Evolutionary conservation across 2,329 filamentous ascomycete species (phyloP), one percentile per base, ranked within the genome.

Genomic region (Drechslerella coelobrocha): DNA sequence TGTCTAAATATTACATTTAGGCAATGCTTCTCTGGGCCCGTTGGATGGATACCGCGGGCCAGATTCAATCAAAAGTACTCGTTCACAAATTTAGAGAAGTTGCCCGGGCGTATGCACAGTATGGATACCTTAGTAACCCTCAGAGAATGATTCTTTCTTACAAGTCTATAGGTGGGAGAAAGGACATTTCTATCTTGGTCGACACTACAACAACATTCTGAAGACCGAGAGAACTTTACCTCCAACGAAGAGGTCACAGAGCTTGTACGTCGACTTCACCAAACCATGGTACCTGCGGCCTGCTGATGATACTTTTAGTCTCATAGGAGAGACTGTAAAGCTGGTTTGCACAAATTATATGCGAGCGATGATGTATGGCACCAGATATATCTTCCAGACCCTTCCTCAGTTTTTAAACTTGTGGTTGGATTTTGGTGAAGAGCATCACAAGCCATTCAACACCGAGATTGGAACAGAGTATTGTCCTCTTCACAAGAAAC

Each of bases 331-430:
- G 77, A 86, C 88, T 19, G 88, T 91, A 1, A 92, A 92, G 76
- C 84, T 97, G 14, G 90, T 99, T 34, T 90, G 97, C 73, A 92
- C 97, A 76, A 97, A 96, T 77, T 97, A 96, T 76, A 82, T 96
- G 47, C 86, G 93, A 26, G 95, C 92, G 1, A 84, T 97, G 47
- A 87, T 88, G 26, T 93, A 88, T 74, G 94, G 94, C 29, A 94
- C 91, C 50, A 99, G 97, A 79, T 97, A 97, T 78, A 86, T 97
- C 45, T 96, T 96, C 76, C 92, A 97, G 78, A 97, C 92, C 0
- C 82, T 99, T 31, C 95, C 94, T 0, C 90, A 95, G 72, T 84
- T 97, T 48, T 81, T 99, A 41, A 99, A 94, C 0, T 82, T 99
- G 1, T 99, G 95, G 93, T 83, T 99, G 37, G 93, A 97, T 75